These are phyloP conservation scores for Paracamarosporium sp. DNA, from an alignment of 2,329 filamentous ascomycete species.

Conservation along the genomic window DNA sequence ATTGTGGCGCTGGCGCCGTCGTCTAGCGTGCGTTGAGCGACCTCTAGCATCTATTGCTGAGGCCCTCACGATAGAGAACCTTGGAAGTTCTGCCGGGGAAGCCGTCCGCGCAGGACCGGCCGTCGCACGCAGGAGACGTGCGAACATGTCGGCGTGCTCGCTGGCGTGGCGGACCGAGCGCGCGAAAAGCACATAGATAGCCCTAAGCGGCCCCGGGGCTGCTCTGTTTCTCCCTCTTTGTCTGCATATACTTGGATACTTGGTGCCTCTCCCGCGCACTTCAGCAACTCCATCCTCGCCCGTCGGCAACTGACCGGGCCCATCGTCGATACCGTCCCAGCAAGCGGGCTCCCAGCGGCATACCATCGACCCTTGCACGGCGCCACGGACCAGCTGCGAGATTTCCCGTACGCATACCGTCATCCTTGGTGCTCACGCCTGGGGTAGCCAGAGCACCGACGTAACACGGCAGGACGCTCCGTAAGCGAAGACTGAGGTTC, in stretches of 20 bases:
- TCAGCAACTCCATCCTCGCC: too few species aligned
- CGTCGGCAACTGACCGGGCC: too few species aligned
- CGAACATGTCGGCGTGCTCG: not conserved
- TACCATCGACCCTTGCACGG: slow-evolving; percentile 23
- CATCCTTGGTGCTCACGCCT: slow-evolving; percentile 27
- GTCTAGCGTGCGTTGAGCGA: slow-evolving; percentile 4
- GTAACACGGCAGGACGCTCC: slow-evolving; percentile 20
- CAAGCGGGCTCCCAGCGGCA: not conserved
- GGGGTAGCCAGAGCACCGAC: slow-evolving; percentile 18
- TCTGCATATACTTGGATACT: not conserved
- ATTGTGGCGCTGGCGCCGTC: not conserved
- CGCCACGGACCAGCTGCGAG: slow-evolving; percentile 26
- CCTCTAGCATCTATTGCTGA: not conserved
- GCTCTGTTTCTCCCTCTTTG: not conserved
- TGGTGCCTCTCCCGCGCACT: not conserved
- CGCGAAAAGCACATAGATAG: slow-evolving; percentile 2
- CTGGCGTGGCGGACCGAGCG: not conserved
- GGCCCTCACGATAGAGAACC: slow-evolving; percentile 4
- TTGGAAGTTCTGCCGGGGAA: slow-evolving; percentile 1
- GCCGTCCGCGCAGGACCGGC: slow-evolving; percentile 1
- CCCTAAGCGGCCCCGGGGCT: not conserved
- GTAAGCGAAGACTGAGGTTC: not conserved
- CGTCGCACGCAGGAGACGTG: not conserved
- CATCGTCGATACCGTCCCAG: too few species aligned
- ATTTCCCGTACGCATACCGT: slow-evolving; percentile 34